Conservation (phyloP, 2,329 filamentous ascomycete genomes). For the Monosporascus ibericus region DNA sequence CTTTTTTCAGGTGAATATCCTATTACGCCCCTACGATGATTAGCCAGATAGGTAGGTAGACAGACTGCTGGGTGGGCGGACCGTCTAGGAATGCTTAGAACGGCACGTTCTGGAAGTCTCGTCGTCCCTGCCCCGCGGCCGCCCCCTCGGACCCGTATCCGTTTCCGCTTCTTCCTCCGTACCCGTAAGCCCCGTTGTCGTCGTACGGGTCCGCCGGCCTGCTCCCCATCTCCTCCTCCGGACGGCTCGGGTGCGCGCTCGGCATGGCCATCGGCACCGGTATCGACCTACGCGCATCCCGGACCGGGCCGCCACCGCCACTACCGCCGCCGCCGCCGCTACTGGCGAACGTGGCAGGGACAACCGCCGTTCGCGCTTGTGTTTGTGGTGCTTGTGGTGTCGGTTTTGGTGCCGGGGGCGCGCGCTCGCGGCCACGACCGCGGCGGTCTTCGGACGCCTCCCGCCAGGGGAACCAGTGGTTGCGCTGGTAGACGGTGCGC, state of each 20-base stretch:
- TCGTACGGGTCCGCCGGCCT: background rate
- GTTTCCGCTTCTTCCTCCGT: background rate
- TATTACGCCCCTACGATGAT: too few species aligned
- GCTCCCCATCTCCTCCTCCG: background rate
- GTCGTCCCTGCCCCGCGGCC: background rate
- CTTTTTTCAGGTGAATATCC: too few species aligned
- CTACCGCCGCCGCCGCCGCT: too few species aligned
- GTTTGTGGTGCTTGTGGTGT: background rate
- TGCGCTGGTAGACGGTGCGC: slow-evolving; percentile 15
- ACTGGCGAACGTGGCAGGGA: background rate
- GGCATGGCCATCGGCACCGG: background rate
- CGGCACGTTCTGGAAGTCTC: background rate
- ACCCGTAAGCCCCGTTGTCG: background rate
- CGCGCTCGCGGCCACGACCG: background rate
- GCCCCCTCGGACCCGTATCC: background rate
- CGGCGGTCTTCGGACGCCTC: background rate
- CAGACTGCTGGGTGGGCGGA: background rate
- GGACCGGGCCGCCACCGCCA: too few species aligned
- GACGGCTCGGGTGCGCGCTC: background rate
- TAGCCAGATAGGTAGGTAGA: background rate
- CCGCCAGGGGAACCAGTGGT: background rate
- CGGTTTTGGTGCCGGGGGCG: background rate
- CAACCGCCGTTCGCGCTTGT: background rate
- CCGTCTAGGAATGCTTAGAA: background rate
- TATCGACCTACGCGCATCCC: too few species aligned